Conservation (phyloP, 2,329 filamentous ascomycete species). For the Penicillium capsulatum region DNA sequence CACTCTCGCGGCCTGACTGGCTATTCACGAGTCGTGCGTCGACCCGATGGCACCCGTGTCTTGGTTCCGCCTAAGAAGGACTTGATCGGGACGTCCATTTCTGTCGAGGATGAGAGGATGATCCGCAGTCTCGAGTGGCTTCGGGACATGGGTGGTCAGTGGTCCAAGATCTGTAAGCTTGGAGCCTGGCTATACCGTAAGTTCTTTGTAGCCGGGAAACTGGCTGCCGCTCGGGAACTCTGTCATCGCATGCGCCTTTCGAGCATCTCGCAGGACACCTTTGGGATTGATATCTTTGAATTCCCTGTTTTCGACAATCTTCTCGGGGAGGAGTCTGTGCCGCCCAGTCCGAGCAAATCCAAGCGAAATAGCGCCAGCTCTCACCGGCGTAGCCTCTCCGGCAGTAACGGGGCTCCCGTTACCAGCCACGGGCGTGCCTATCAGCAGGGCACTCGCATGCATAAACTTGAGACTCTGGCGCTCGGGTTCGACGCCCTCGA, state of each 20-base stretch:
- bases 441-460: conserved; percentile 57
- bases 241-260: conserved; percentile 49
- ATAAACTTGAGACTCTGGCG: conserved; percentile 65
- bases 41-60: conserved; percentile 45
- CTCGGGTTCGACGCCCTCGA: conserved; percentile 65
- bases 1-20: conserved; percentile 28
- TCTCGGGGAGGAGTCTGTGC: conserved; percentile 24
- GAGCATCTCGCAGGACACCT: conserved; percentile 41
- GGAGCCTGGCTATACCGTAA: conserved; percentile 73
- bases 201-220: conserved; percentile 57
- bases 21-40: conserved; percentile 49
- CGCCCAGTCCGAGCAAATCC: conserved; percentile 32
- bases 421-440: conserved; percentile 15
- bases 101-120: conserved; percentile 64
- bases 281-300: conserved; percentile 38
- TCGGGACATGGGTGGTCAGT: conserved; percentile 66
- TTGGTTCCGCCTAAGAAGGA: conserved; percentile 64
- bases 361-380: conserved; percentile 19
- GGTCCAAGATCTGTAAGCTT: conserved; percentile 64
- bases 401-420: conserved; percentile 18
- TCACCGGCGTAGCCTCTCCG: conserved; percentile 29
- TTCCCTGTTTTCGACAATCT: conserved; percentile 22
- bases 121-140: conserved; percentile 85
- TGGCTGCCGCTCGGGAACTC: conserved; percentile 55
- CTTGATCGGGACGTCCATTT: conserved; percentile 62